A percentile compares a stretch with the other conserved stretches of the same genome.
Conservation (phyloP, 768 basidiomycete genomes). For the Daedaleopsis sinensis region DNA sequence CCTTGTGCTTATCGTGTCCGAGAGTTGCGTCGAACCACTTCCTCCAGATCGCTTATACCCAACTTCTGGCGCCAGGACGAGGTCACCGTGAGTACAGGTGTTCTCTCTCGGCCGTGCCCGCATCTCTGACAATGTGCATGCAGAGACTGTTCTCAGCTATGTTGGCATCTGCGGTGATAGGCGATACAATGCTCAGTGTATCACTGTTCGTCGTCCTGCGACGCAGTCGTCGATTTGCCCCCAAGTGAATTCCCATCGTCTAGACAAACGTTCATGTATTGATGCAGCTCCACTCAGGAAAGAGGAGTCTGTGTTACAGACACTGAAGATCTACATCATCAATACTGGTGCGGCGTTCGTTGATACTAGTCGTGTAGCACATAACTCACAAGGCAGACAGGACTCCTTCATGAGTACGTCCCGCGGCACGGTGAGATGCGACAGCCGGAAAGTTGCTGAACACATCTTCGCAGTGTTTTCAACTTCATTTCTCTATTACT, state of each 20-base stretch:
- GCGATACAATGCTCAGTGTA: background rate
- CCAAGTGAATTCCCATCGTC: background rate
- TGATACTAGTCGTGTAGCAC: background rate
- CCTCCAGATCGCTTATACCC: too few species aligned
- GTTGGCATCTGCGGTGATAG: background rate
- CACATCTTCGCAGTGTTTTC: background rate
- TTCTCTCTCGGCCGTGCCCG: background rate
- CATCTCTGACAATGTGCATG: background rate
- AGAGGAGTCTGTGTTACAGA: background rate
- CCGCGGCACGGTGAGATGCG: background rate
- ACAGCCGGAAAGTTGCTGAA: background rate
- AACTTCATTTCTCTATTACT: background rate
- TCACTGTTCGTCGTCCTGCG: background rate
- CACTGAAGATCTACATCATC: background rate
- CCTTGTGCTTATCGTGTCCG: too few species aligned
- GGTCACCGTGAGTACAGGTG: background rate
- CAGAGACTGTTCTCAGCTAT: background rate
- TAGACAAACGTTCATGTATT: background rate
- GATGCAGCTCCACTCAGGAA: background rate
- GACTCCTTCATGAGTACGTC: background rate
- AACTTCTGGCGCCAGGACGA: background rate
- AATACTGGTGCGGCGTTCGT: background rate
- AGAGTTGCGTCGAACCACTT: too few species aligned
- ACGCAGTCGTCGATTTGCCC: background rate
- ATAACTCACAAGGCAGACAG: background rate